Conservation (phyloP, 768 basidiomycete genomes). For the Tylopilus rubrobrunneus region DNA sequence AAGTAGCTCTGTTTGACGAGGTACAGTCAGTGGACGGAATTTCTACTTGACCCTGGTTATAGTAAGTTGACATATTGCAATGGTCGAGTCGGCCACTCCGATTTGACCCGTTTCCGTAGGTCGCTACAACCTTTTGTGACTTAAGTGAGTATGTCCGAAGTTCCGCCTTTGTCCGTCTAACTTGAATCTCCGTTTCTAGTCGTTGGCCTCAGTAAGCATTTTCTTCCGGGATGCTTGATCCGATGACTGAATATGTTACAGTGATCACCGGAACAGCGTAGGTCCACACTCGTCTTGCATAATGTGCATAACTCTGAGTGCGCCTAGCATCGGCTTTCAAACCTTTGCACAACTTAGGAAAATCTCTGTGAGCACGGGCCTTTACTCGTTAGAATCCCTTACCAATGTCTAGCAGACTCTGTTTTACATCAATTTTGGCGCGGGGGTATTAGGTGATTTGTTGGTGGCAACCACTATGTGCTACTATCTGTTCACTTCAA, state of each 20-base stretch:
- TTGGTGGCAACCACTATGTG: constrained; percentile 48
- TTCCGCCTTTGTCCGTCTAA: background rate
- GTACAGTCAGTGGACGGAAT: constrained; percentile 40
- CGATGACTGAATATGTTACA: constrained; percentile 17
- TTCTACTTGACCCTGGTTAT: constrained; percentile 39
- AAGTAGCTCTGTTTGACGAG: constrained; percentile 24
- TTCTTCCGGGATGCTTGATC: background rate
- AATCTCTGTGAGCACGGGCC: constrained; percentile 35
- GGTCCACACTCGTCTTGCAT: constrained; percentile 11
- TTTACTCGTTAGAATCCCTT: background rate
- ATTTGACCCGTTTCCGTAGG: constrained; percentile 23
- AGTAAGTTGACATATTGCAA: constrained; percentile 32
- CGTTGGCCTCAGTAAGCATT: constrained; percentile 9
- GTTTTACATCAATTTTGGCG: constrained; percentile 50
- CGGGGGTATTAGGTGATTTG: constrained; percentile 46
- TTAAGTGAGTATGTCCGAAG: constrained; percentile 36
- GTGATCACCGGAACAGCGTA: constrained; percentile 52
- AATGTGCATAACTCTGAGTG: background rate
- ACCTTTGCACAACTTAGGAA: constrained; percentile 35
- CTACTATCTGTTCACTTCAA: constrained; percentile 43
- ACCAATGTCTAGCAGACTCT: constrained; percentile 33
- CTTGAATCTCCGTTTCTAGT: background rate
- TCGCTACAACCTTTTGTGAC: constrained; percentile 36
- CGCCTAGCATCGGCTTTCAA: constrained; percentile 35
- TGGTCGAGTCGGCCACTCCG: background rate